Conservation (phyloP, 306 rosid species). For the Cicer chorassanicum region DNA sequence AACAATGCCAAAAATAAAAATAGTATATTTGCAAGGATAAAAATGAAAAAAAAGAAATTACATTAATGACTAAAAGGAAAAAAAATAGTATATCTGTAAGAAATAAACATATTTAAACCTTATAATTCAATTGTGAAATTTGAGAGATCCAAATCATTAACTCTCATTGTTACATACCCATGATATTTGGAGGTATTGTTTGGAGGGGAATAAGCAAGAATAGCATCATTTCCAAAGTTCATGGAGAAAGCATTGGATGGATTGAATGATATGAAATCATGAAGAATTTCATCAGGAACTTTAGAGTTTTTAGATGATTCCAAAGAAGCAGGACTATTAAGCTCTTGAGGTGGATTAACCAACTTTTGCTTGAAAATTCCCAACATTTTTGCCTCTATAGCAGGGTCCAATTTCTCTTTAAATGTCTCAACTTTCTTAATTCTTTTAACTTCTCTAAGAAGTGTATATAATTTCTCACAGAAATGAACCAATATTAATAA, state of each 20-base stretch:
- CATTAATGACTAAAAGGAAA: too few species aligned
- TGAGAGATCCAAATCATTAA: constrained; percentile 15
- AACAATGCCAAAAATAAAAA: background rate
- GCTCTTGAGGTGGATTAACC: constrained; percentile 87
- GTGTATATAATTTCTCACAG: constrained; percentile 39
- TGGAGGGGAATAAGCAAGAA: constrained; percentile 62
- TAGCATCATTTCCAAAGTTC: constrained; percentile 61
- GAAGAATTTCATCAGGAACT: constrained; percentile 57
- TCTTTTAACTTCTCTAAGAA: constrained; percentile 19
- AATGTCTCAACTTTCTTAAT: constrained; percentile 18
- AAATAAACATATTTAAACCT: too few species aligned
- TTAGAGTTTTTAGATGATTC: constrained; percentile 56
- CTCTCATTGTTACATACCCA: constrained; percentile 49
- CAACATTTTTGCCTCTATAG: constrained; percentile 59
- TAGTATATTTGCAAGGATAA: background rate
- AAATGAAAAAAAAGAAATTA: too few species aligned
- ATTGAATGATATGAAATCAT: constrained; percentile 56
- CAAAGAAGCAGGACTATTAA: constrained; percentile 69
- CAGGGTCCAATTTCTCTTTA: background rate
- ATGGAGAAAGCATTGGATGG: constrained; percentile 62
- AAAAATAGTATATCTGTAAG: background rate
- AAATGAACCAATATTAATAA: constrained; percentile 50
- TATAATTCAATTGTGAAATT: constrained; percentile 1
- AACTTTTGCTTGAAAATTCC: constrained; percentile 77
- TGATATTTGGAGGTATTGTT: constrained; percentile 41